Conservation (phyloP, 495 filamentous ascomycete species). For the Penicillium coffeae region DNA sequence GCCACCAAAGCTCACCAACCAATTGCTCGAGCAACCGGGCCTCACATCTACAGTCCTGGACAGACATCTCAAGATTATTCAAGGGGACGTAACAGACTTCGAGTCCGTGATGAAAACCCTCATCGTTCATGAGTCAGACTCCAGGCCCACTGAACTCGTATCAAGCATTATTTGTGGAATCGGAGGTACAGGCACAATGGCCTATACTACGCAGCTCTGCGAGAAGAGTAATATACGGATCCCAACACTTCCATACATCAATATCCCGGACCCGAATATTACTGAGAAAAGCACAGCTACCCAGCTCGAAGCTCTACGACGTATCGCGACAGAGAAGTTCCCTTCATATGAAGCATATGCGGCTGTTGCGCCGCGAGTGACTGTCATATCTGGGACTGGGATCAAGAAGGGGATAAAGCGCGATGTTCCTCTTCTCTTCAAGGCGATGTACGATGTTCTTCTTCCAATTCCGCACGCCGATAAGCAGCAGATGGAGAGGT, state of each 20-base stretch:
- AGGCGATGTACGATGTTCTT: slow-evolving; percentile 30
- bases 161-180: slow-evolving; percentile 44
- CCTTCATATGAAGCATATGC: slow-evolving; percentile 6
- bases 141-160: slow-evolving; percentile 13
- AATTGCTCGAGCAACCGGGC: slow-evolving; percentile 29
- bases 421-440: slow-evolving; percentile 33
- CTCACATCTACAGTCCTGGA: slow-evolving; percentile 28
- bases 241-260: slow-evolving; percentile 15
- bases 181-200: slow-evolving; percentile 25
- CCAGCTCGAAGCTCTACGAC: slow-evolving; percentile 26
- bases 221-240: slow-evolving; percentile 11
- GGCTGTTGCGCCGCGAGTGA: slow-evolving; percentile 7
- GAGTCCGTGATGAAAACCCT: slow-evolving; percentile 29
- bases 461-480: slow-evolving; percentile 34
- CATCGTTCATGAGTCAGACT: slow-evolving; percentile 6
- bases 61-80: slow-evolving; percentile 36
- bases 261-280: slow-evolving; percentile 23
- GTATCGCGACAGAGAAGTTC: slow-evolving; percentile 18
- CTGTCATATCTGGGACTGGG: slow-evolving; percentile 28
- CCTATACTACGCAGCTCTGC: slow-evolving; percentile 14
- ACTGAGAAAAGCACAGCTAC: slow-evolving; percentile 19
- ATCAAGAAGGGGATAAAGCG: slow-evolving; percentile 14
- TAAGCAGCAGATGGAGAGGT: slow-evolving; percentile 37
- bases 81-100: slow-evolving; percentile 47
- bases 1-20: slow-evolving; percentile 51